phyloP scores from a whole-genome alignment of 164 flowering plant genomes.

The Vitis rotundifolia region DNA sequence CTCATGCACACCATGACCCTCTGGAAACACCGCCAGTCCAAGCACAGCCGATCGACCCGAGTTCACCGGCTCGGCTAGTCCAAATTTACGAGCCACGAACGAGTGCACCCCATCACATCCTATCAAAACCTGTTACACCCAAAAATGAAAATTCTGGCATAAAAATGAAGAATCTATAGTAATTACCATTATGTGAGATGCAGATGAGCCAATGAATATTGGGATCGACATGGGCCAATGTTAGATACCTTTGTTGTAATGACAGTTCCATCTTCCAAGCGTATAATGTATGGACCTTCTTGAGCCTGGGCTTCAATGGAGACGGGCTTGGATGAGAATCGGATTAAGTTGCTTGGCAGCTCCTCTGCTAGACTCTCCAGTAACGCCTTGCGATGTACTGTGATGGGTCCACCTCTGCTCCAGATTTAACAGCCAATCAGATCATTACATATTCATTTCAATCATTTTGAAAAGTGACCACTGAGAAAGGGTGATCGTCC shows the following conservation, averaged over 20 bases:
- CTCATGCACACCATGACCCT: conserved; percentile 43
- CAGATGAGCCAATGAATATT: no score
- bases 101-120: conserved; percentile 73
- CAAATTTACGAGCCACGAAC: conserved; percentile 48
- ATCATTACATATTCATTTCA: not conserved
- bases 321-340: conserved; percentile 35
- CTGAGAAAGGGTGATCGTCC: no score
- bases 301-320: conserved; percentile 21
- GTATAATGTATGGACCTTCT: conserved; percentile 17
- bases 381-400: conserved; percentile 32
- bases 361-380: conserved; percentile 42
- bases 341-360: conserved; percentile 29
- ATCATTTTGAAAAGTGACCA: not conserved
- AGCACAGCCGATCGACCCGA: conserved; percentile 48
- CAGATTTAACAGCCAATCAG: conserved; percentile 4
- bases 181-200: no score
- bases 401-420: conserved; percentile 9
- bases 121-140: conserved; percentile 33
- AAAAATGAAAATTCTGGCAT: not conserved
- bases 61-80: conserved; percentile 32
- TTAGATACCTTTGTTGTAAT: conserved; percentile 37
- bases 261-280: conserved; percentile 30
- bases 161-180: not conserved
- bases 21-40: conserved; percentile 43
- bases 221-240: no score